Evolutionary conservation across 257 asterid species (phyloP), one percentile per base, ranked within the genome.

Genomic region (Datura wrightii): DNA sequence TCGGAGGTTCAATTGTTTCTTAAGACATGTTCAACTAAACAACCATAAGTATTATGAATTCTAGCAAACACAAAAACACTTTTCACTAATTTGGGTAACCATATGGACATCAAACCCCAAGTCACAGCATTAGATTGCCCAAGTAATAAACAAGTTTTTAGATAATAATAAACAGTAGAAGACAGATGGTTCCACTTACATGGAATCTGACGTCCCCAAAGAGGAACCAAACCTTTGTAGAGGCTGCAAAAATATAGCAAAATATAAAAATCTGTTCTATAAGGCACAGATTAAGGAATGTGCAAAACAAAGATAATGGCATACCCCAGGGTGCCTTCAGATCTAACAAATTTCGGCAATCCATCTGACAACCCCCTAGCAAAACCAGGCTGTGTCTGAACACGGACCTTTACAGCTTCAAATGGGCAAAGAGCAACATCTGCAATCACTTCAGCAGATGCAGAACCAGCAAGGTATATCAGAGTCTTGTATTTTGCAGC

Each of bases 201-300:
- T 87, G 98, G 98, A 86, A 94, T 94, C 83, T 94, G 98, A 89
- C 98, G 98, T n/a, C 98, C 98, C 98, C 98, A 94, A 62, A 94
- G 97, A 86, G 98, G 98, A 87, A 93, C 96, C 83, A 94, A 48
- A 19, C 97, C 98, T 93, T 93, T 94, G 96, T 94, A 94, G 85
- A 94, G 79, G 86, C 98, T 94, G 94, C 89, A 90, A 59, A 84
- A 34, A 16, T 79, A 72, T 36, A 81, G 14, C 3, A 58, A 56
- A 83, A 55, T 13, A 79, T 66, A 50, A 85, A 79, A 62, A 71
- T 24, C 41, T 2, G 15, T 36, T 63, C 67, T 15, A 31, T 46
- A 39, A 67, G 69, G 50, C 52, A 18, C 13, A 65, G 6, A 79
- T 66, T 52, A 79, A 70, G 6, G 58, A 62, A 85, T 36, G 56